Evolutionary conservation across 306 rosid species (phyloP).

Genomic region (Alnus rubra): DNA sequence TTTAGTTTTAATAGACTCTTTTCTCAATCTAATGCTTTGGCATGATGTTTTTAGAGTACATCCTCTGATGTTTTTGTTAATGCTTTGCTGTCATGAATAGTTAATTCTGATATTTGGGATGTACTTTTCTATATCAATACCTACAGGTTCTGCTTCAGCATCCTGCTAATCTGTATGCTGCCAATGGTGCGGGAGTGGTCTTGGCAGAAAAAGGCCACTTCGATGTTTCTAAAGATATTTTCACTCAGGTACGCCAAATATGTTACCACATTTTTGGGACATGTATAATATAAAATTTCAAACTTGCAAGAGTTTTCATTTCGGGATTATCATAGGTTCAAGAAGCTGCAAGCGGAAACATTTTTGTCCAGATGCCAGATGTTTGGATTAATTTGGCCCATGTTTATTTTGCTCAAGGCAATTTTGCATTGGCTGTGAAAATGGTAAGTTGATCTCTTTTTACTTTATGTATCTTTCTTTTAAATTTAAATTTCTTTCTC

Average conservation of each 20-base stretch:
- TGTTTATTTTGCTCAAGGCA: constrained; percentile 97
- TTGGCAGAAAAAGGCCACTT: constrained; percentile 98
- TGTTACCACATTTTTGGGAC: constrained; percentile 26
- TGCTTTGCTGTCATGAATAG: constrained; percentile 6
- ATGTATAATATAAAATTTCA: constrained; percentile 23
- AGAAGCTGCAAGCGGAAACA: constrained; percentile 99
- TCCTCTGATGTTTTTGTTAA: constrained; percentile 2
- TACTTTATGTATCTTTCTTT: constrained; percentile 21
- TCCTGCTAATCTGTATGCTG: constrained; percentile 94
- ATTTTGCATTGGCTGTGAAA: constrained; percentile 90
- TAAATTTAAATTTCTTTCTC: constrained; percentile 10
- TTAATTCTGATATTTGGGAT: constrained; percentile 27
- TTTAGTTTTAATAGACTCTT: background rate
- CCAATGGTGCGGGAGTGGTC: constrained; percentile 95
- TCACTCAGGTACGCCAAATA: constrained; percentile 56
- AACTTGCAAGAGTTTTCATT: constrained; percentile 22
- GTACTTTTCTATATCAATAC: constrained; percentile 19
- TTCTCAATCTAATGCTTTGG: background rate
- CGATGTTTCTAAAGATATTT: constrained; percentile 94
- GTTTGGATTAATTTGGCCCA: constrained; percentile 99
- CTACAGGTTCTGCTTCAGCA: constrained; percentile 87
- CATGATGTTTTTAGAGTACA: constrained; percentile 1
- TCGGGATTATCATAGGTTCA: constrained; percentile 67
- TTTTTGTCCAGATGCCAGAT: constrained; percentile 99
- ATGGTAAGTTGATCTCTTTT: constrained; percentile 57